A percentile compares a stretch with the other conserved stretches of the same genome.
Evolutionary conservation across 163 green algal genomes (phyloP).

Genomic region (Scenedesmus sp.): DNA sequence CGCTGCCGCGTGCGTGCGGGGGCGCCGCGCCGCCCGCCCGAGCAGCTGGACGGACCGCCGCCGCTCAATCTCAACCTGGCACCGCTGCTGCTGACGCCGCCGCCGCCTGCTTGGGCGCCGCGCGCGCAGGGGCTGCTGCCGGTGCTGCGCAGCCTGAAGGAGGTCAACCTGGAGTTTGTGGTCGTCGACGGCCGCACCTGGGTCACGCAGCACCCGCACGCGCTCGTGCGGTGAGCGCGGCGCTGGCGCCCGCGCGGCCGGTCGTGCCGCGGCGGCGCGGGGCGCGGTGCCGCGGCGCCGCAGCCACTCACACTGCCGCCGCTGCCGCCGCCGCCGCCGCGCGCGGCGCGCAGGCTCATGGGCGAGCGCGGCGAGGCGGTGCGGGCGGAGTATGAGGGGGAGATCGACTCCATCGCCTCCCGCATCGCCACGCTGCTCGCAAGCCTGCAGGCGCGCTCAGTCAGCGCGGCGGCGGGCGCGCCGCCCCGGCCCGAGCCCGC

Average conservation of each 20-base stretch:
- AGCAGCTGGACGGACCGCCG: background rate
- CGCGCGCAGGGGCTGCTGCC: constrained; percentile 48
- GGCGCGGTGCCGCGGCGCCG: too few relatives aligned
- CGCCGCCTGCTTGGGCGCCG: too few relatives aligned
- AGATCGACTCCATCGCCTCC: constrained; percentile 68
- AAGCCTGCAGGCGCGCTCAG: too few relatives aligned
- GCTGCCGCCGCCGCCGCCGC: too few relatives aligned
- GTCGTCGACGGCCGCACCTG: constrained; percentile 79
- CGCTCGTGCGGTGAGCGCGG: constrained; percentile 70
- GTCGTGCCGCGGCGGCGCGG: too few relatives aligned
- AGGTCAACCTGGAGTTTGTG: constrained; percentile 87
- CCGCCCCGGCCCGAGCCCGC: background rate
- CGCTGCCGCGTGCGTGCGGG: constrained; percentile 47
- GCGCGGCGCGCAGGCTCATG: constrained; percentile 34
- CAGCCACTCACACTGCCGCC: too few relatives aligned
- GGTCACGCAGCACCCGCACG: constrained; percentile 70
- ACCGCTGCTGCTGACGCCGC: constrained; percentile 11
- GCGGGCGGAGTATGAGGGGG: constrained; percentile 32
- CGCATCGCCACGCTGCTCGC: constrained; percentile 83
- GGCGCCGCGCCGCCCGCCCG: background rate
- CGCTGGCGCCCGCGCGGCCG: too few relatives aligned
- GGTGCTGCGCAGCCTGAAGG: constrained; percentile 75
- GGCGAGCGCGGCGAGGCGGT: constrained; percentile 38
- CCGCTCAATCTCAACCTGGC: too few relatives aligned
- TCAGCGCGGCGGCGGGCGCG: too few relatives aligned